Evolutionary conservation across 805 yeast genomes (phyloP), one percentile per base, ranked within the genome.

Genomic region (Zygoascus biomembranicola): DNA sequence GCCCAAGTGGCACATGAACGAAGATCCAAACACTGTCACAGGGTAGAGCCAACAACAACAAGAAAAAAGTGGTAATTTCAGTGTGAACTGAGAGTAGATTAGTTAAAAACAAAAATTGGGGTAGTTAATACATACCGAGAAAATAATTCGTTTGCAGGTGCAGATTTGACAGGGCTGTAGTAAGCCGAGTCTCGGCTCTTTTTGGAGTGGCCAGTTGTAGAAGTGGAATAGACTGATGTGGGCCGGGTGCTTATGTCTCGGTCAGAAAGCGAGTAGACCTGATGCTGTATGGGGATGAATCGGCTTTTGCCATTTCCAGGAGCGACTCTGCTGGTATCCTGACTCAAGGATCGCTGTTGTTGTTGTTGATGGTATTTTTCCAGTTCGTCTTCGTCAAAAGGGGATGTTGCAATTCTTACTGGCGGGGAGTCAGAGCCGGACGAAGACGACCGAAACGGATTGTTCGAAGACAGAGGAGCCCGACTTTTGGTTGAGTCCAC

Each of bases 361-460:
- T 41, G 16, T 11, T 42, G 20, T 9, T 42, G 20, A 16, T 42
- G 2, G 10, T 11, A 16, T 11, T 16, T 11, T 3, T 42, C 43
- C 45, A 26, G 43, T 26, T 50, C 49, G 3, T 16, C 32, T 11
- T 54, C 64, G 31, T 63, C 66, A 46, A 59, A 53, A 11, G 68
- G 68, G 26, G 67, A 62, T 50, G 41, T 43, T n/a, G 43, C 32
- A 39, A 28, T 23, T 43, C 54, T 32, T 46, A 39, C 46, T 23
- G 58, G 41, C 13, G 39, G 39, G 39, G 39, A 35, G 39, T 35
- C 50, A 47, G 61, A 53, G 9, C 57, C 57, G 28, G 52, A 50
- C 37, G 58, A 48, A 39, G 60, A 48, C 41, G 53, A 39, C 9
- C 63, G 57, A 53, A 60, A 60, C 26, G 63, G 63, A 48, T 60